phyloP scores from a whole-genome alignment of 225 moss, liverwort and hornwort species.

The Pseudisothecium myosuroides region DNA sequence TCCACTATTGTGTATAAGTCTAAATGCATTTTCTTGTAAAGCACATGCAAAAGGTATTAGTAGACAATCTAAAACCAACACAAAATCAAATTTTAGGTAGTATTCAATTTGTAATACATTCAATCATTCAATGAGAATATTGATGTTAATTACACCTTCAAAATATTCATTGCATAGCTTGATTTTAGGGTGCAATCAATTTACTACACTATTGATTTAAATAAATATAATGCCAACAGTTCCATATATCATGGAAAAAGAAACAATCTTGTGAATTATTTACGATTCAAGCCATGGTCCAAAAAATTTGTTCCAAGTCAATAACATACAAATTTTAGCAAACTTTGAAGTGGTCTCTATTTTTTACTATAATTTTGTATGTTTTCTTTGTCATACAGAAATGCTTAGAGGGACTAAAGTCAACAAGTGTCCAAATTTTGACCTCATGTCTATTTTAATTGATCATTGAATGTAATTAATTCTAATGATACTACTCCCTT shows the following conservation, averaged over 20 bases:
- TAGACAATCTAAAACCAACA: neutral
- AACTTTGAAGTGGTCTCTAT: neutral
- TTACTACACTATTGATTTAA: neutral
- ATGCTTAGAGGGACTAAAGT: neutral
- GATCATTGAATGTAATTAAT: neutral
- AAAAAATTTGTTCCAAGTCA: neutral
- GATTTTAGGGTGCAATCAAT: neutral
- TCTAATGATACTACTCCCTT: neutral
- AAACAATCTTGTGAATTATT: neutral
- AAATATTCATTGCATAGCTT: neutral
- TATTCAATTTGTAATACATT: too few species aligned
- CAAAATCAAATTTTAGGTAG: too few species aligned
- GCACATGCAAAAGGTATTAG: fast-evolving
- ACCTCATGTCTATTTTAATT: neutral
- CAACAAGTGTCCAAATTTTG: too few species aligned
- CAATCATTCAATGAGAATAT: neutral
- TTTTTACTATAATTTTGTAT: neutral
- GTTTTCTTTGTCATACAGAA: fast-evolving
- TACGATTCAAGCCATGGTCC: neutral
- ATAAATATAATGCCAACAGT: neutral
- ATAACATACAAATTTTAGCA: fast-evolving
- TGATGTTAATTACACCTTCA: neutral
- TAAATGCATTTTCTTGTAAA: neutral
- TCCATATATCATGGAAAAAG: fast-evolving
- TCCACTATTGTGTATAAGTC: neutral